phyloP scores from a whole-genome alignment of 345 rosid species.

The Noccaea bulbosa region DNA sequence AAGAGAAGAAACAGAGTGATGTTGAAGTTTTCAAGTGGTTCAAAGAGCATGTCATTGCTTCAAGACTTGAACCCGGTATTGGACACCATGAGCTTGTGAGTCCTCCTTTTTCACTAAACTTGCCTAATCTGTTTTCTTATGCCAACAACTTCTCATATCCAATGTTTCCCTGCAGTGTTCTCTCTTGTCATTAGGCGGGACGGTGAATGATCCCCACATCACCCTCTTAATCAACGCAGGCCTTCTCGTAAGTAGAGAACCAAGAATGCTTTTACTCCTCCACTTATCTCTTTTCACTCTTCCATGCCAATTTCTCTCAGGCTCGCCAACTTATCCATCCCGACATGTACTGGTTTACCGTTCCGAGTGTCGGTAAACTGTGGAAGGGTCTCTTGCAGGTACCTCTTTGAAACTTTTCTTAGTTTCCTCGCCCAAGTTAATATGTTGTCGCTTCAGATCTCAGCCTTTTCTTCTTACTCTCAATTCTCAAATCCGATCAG shows the following conservation, averaged over 20 bases:
- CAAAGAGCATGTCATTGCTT: conserved; percentile 68
- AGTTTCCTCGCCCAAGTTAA: not conserved
- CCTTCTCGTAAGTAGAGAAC: conserved; percentile 67
- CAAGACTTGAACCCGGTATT: conserved; percentile 76
- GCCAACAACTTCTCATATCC: not conserved
- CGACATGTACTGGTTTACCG: conserved; percentile 89
- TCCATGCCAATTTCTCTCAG: conserved; percentile 43
- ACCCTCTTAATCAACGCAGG: conserved; percentile 81
- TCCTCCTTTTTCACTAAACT: conserved; percentile 23
- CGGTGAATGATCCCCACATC: conserved; percentile 73
- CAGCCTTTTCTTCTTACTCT: conserved; percentile 26
- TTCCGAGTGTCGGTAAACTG: conserved; percentile 80
- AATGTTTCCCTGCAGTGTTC: conserved; percentile 52
- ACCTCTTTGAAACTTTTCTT: not conserved
- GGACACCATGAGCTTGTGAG: conserved; percentile 80
- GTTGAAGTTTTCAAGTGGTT: conserved; percentile 78
- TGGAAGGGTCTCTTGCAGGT: conserved; percentile 92
- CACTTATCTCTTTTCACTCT: conserved; percentile 11
- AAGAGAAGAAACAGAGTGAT: conserved; percentile 59
- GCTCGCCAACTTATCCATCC: conserved; percentile 84
- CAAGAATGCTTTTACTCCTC: not conserved
- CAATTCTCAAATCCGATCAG: conserved; percentile 40
- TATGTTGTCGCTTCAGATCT: not conserved
- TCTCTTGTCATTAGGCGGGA: conserved; percentile 76
- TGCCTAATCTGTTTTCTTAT: not conserved